These are phyloP conservation scores for Vitis hybrid DNA, from an alignment of 177 flowering plant species.

Conservation along the genomic window DNA sequence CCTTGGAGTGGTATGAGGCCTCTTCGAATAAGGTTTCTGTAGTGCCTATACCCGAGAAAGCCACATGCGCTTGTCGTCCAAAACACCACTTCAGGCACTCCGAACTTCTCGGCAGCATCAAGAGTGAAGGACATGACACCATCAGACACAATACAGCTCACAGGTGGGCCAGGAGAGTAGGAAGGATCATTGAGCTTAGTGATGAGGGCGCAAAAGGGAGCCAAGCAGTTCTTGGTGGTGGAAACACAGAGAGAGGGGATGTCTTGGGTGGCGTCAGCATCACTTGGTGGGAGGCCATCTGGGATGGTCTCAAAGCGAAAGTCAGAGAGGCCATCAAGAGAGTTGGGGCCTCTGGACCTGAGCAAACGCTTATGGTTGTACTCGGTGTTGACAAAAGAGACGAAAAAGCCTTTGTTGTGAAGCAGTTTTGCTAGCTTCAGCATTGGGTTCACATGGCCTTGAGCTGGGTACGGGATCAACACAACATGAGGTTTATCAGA, in stretches of 20 bases:
- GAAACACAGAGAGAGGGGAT: neutral
- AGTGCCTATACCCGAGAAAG: neutral
- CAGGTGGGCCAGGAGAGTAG: slow-evolving; percentile 10
- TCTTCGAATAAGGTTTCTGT: neutral
- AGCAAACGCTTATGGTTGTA: slow-evolving; percentile 21
- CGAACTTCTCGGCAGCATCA: slow-evolving; percentile 8
- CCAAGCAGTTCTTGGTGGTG: slow-evolving; percentile 1
- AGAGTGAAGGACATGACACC: slow-evolving; percentile 14
- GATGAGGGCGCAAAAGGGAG: slow-evolving; percentile 10
- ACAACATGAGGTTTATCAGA: slow-evolving; percentile 18
- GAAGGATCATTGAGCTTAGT: neutral
- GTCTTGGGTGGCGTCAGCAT: slow-evolving; percentile 10
- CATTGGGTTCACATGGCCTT: slow-evolving; percentile 25
- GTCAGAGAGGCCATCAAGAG: slow-evolving; percentile 15
- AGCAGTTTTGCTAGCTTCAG: slow-evolving; percentile 23
- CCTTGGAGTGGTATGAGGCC: slow-evolving; percentile 21
- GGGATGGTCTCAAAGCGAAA: slow-evolving; percentile 16
- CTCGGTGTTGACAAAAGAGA: slow-evolving; percentile 21
- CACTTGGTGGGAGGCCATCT: slow-evolving; percentile 18
- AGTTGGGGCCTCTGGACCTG: slow-evolving; percentile 12
- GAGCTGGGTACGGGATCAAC: slow-evolving; percentile 22
- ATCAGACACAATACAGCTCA: slow-evolving; percentile 15
- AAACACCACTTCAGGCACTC: slow-evolving; percentile 9
- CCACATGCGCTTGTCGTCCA: slow-evolving; percentile 9
- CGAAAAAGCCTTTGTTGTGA: slow-evolving; percentile 16